phyloP scores from a whole-genome alignment of 148 eudicot species.

The Arbutus unedo region DNA sequence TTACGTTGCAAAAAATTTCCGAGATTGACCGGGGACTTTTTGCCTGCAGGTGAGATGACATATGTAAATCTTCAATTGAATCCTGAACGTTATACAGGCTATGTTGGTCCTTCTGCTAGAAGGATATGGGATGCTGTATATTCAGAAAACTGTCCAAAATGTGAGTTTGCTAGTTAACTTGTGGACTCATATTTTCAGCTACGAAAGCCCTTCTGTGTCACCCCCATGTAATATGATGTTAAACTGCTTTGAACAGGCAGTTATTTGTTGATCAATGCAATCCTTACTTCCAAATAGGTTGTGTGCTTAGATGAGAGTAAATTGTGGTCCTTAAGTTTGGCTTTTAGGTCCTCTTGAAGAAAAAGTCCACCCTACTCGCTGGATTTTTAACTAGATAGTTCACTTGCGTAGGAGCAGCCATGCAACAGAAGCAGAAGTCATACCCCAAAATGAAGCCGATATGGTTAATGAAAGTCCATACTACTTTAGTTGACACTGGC shows the following conservation, averaged over 20 bases:
- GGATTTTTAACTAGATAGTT: not conserved
- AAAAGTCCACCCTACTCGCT: not conserved
- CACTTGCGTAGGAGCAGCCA: not conserved
- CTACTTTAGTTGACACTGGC: not conserved
- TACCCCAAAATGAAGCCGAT: not conserved
- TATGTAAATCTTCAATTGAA: conserved; percentile 88
- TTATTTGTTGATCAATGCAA: not conserved
- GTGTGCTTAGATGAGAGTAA: conserved; percentile 13
- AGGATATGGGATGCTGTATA: conserved; percentile 97
- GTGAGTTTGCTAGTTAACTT: conserved; percentile 35
- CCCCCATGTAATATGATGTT: not conserved
- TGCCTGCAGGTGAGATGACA: conserved; percentile 87
- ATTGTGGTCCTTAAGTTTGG: conserved; percentile 1
- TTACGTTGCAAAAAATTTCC: not conserved
- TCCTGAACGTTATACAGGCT: conserved; percentile 89
- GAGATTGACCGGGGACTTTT: not conserved
- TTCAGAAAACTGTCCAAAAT: conserved; percentile 92
- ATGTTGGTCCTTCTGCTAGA: conserved; percentile 87
- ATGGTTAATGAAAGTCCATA: not conserved
- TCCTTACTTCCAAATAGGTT: not conserved
- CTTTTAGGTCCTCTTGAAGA: not conserved
- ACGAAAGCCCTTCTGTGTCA: not conserved
- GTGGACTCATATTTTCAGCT: not conserved
- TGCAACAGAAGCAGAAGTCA: conserved; percentile 2
- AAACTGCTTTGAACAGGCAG: not conserved